These are phyloP conservation scores for Chenopodium formosanum DNA, from an alignment of 148 eudicot species.

Conservation along the genomic window DNA sequence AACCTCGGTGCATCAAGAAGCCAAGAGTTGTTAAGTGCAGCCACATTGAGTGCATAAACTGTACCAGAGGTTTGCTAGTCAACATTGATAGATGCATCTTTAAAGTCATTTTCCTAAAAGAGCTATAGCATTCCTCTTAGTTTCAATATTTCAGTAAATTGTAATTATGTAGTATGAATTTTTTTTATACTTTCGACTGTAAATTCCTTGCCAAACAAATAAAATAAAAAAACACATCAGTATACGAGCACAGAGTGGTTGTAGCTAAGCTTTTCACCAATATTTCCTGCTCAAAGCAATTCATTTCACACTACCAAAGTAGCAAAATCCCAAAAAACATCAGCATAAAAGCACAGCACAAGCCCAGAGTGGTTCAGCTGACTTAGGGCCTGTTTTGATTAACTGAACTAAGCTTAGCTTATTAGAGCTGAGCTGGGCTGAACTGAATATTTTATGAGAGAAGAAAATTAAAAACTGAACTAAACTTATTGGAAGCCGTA, in stretches of 20 bases:
- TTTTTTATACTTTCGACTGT: not conserved
- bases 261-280: no score
- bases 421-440: no score
- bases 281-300: no score
- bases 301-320: no score
- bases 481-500: no score
- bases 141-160: not conserved
- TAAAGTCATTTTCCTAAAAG: not conserved
- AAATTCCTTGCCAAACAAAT: not conserved
- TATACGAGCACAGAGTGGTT: no score
- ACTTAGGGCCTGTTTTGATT: not conserved
- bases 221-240: not conserved
- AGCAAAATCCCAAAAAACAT: not conserved
- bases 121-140: no score
- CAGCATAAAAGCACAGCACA: not conserved
- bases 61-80: slow-evolving; percentile 30
- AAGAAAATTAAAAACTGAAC: no score
- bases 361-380: not conserved
- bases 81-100: slow-evolving; percentile 4
- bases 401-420: no score
- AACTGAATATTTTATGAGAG: no score
- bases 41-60: slow-evolving; percentile 26
- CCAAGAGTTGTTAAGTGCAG: slow-evolving; percentile 40
- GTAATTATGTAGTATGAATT: slow-evolving; percentile 15
- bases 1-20: slow-evolving; percentile 50